A percentile compares a stretch with the other conserved stretches of the same genome.
phyloP scores from a whole-genome alignment of 257 asterid species.

The Solanum etuberosum region DNA sequence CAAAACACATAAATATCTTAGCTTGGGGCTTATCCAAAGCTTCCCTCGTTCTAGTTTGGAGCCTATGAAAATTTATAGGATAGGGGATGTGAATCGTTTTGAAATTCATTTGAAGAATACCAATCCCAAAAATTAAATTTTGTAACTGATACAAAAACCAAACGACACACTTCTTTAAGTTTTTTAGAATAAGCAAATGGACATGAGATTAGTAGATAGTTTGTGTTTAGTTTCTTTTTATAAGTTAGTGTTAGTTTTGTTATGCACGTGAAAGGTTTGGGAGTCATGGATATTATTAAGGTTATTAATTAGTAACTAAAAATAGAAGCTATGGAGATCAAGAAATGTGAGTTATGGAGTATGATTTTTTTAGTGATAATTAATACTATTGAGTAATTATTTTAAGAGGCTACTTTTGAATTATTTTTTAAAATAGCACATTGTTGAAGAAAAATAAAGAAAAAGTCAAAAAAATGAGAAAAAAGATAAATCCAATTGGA shows the following conservation, averaged over 20 bases:
- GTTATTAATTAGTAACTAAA: not conserved
- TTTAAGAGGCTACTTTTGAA: not conserved
- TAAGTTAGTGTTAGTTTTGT: not conserved
- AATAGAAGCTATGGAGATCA: not conserved
- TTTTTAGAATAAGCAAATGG: not conserved
- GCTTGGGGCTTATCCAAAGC: not conserved
- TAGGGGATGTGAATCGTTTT: not conserved
- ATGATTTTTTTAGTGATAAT: not conserved
- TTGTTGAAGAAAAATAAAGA: not conserved
- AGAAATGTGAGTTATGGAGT: not conserved
- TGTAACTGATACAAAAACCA: not conserved
- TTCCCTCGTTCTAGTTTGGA: not conserved
- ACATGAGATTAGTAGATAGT: not conserved
- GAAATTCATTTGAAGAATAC: not conserved
- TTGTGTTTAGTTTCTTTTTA: not conserved
- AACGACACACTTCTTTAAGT: not conserved
- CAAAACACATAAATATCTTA: not conserved
- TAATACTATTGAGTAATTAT: not conserved
- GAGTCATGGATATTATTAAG: not conserved
- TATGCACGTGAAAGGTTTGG: not conserved
- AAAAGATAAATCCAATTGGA: not conserved
- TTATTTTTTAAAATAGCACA: not conserved
- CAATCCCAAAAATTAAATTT: not conserved
- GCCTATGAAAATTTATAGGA: not conserved
- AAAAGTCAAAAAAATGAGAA: not conserved